phyloP scores from a whole-genome alignment of 2,329 filamentous ascomycete genomes.

The Botrytis hyacinthi region DNA sequence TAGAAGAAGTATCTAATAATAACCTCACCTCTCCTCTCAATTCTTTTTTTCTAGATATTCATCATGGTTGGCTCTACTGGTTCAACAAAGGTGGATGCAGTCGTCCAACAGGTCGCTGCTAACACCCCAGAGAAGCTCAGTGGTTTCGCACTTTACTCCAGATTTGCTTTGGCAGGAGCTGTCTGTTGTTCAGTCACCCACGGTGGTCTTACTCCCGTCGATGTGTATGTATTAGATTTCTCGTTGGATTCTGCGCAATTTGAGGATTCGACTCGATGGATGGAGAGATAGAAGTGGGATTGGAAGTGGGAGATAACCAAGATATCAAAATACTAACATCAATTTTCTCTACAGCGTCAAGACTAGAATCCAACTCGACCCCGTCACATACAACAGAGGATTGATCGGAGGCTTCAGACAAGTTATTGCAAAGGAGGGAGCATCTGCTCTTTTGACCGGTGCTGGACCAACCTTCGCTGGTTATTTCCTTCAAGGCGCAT shows the following conservation, averaged over 20 bases:
- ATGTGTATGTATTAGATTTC: slow-evolving; percentile 76
- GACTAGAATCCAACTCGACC: slow-evolving; percentile 93
- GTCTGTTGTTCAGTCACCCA: slow-evolving; percentile 98
- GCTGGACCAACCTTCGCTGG: slow-evolving; percentile 81
- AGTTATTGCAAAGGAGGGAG: slow-evolving; percentile 80
- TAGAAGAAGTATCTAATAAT: slow-evolving; percentile 16
- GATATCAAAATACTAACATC: slow-evolving; percentile 29
- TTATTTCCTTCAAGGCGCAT: slow-evolving; percentile 91
- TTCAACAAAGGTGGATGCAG: slow-evolving; percentile 38
- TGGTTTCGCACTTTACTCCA: slow-evolving; percentile 78
- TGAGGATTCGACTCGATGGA: neutral
- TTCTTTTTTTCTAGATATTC: slow-evolving; percentile 31
- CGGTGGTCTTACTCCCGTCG: slow-evolving; percentile 93
- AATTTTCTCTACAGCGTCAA: slow-evolving; percentile 66
- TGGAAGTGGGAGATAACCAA: slow-evolving; percentile 26
- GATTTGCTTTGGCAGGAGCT: slow-evolving; percentile 95
- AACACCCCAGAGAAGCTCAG: slow-evolving; percentile 49
- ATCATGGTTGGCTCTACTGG: slow-evolving; percentile 33
- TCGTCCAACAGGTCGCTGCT: slow-evolving; percentile 36
- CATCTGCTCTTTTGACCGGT: slow-evolving; percentile 81
- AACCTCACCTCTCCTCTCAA: slow-evolving; percentile 22
- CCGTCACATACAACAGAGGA: slow-evolving; percentile 82
- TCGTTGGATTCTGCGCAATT: neutral
- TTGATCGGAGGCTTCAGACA: slow-evolving; percentile 83
- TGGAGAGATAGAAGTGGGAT: neutral